phyloP scores from a whole-genome alignment of 352 stramenopile genomes.

The Phytophthora capsici region DNA sequence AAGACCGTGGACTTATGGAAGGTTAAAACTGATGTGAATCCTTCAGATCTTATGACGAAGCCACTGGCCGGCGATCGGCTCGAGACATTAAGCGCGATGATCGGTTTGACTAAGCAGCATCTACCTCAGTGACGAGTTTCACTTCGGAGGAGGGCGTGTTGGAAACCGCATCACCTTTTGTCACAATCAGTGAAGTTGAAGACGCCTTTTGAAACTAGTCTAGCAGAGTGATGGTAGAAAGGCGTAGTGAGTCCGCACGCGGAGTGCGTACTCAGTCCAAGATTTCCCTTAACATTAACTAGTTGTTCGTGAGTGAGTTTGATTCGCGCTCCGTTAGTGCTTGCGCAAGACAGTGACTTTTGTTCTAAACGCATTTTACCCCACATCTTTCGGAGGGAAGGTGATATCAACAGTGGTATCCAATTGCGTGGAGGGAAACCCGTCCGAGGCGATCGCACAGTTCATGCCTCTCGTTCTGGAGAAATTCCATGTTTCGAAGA shows the following conservation, averaged over 20 bases:
- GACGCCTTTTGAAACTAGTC: no score
- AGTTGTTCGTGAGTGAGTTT: no score
- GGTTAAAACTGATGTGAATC: neutral
- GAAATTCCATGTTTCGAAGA: constrained; percentile 54
- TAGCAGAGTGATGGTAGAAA: no score
- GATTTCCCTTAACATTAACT: no score
- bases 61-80: neutral
- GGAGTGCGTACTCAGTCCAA: no score
- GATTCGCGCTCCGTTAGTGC: no score
- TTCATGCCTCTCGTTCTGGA: constrained; percentile 58
- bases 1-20: constrained; percentile 1
- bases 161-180: neutral
- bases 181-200: no score
- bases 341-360: constrained; percentile 64
- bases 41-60: constrained; percentile 3
- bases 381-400: constrained; percentile 65
- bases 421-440: constrained; percentile 54
- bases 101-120: neutral
- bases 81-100: neutral
- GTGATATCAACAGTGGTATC: constrained; percentile 61
- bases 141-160: constrained; percentile 8
- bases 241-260: no score
- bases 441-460: constrained; percentile 39
- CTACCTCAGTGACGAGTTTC: neutral
- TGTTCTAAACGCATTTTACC: constrained; percentile 67